Base-by-base conservation (phyloP, 768 basidiomycete species). In the Hypholoma fasciculare region DNA sequence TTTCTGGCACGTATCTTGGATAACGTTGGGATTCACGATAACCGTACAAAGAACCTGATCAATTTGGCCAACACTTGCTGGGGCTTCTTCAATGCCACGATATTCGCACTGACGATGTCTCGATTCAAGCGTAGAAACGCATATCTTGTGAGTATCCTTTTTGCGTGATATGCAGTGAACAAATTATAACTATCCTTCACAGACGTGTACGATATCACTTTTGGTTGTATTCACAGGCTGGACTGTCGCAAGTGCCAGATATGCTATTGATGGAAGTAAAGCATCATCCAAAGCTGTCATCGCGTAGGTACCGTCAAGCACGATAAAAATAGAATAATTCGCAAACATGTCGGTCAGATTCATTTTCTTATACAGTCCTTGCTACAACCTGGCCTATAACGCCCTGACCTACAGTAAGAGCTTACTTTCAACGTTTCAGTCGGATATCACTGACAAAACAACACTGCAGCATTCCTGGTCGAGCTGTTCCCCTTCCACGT, bases 401-500 rank as follows among this genome's bases (percentile, higher is more conserved):
- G 83, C 84, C 2, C 69, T 85, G 52, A 82, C 82, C 0, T 85
- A 84, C 64, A 78, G 82, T 82, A 51, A 48, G 75, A 0, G 40
- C 9, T 43, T 44, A 50, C 7, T 34, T 7, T 3, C 27, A 8
- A 27, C 11, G 11, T 49, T 49, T 9, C 13, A 27, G 17, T 36
- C n/a, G 17, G 27, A 17, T 16, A 26, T 37, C 6, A 40, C 36
- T 38, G 13, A 55, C 20, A 34, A 23, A n/a, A 12, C n/a, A 26
- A 26, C 36, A 36, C 37, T 38, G 3, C 61, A 85, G 85, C 85
- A 5, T 86, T 77, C 77, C 69, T 87, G 59, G 85, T 87, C n/a
- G 87, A 88, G 63, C 66, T 88, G 34, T 87, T 88, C 76, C 86
- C 87, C 0, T 88, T 76, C 72, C 80, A 84, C 60, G 78, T 78